A percentile compares a stretch with the other conserved stretches of the same genome.
These are phyloP conservation scores for Phytophthora citricola DNA, from an alignment of 352 stramenopile genomes.

Conservation along the genomic window DNA sequence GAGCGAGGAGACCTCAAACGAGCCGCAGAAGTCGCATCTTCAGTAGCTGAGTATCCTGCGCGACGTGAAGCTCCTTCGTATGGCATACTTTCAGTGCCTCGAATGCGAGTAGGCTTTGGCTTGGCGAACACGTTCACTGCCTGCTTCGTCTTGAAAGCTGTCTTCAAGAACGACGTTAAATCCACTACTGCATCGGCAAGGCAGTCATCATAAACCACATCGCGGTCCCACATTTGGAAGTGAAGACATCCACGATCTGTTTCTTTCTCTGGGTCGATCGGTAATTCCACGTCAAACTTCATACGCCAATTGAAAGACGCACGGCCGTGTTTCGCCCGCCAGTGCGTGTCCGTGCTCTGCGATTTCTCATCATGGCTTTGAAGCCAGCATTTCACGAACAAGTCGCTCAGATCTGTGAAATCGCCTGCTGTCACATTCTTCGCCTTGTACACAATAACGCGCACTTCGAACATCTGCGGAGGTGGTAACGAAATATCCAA, in stretches of 20 bases:
- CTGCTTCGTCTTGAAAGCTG: slow-evolving; percentile 72
- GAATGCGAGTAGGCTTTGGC: slow-evolving; percentile 63
- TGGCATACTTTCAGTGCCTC: slow-evolving; percentile 40
- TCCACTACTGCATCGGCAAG: slow-evolving; percentile 79
- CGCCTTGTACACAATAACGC: slow-evolving; percentile 92
- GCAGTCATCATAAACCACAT: slow-evolving; percentile 81
- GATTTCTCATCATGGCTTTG: slow-evolving; percentile 76
- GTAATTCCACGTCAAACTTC: slow-evolving; percentile 91
- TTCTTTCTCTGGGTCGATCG: slow-evolving; percentile 71
- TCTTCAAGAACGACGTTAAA: slow-evolving; percentile 66
- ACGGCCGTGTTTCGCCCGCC: slow-evolving; percentile 87
- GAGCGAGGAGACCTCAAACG: slow-evolving; percentile 27
- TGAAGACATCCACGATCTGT: slow-evolving; percentile 74
- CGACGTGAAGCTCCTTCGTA: slow-evolving; percentile 28
- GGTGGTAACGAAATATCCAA: slow-evolving; percentile 87
- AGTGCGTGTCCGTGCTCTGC: slow-evolving; percentile 92
- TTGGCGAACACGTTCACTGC: slow-evolving; percentile 81
- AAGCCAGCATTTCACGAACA: slow-evolving; percentile 92
- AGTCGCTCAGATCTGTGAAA: slow-evolving; percentile 89
- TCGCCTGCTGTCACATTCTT: slow-evolving; percentile 88
- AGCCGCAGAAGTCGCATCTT: slow-evolving; percentile 33
- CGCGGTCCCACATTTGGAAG: slow-evolving; percentile 85
- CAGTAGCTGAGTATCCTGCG: slow-evolving; percentile 33
- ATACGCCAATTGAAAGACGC: slow-evolving; percentile 93
- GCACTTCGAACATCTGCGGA: slow-evolving; percentile 85